Percentiles rank a stretch among this genome's conserved stretches.
Evolutionary conservation across 179 eudicot genomes (phyloP).

Genomic region (Nepenthes alata): DNA sequence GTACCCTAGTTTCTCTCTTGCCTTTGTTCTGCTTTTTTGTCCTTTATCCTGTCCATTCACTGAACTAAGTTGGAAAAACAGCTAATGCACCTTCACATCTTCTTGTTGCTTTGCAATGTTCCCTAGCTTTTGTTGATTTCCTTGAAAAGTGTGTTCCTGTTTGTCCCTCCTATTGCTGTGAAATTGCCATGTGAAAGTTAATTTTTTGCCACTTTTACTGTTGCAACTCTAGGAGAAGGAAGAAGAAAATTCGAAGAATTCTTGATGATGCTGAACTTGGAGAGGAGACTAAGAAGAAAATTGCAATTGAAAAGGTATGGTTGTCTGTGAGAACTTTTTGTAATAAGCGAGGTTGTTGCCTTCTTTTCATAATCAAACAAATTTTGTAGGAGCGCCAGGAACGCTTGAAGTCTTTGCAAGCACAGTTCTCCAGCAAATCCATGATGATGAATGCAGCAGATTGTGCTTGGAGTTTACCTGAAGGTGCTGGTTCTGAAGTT

Average conservation of each 20-base stretch:
- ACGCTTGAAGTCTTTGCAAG: constrained; percentile 77
- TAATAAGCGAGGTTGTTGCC: neutral
- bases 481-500: constrained; percentile 58
- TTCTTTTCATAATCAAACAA: constrained; percentile 7
- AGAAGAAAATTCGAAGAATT: constrained; percentile 90
- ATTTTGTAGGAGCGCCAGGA: constrained; percentile 82
- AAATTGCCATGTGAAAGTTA: neutral
- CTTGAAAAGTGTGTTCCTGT: too few species aligned
- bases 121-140: too few species aligned
- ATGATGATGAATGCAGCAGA: constrained; percentile 29
- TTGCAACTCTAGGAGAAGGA: constrained; percentile 41
- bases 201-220: constrained; percentile 3
- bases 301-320: constrained; percentile 92
- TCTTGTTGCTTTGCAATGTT: too few species aligned
- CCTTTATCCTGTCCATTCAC: too few species aligned
- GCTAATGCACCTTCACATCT: too few species aligned
- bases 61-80: too few species aligned
- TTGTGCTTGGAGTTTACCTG: constrained; percentile 35
- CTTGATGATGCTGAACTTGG: constrained; percentile 94
- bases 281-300: constrained; percentile 94
- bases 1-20: too few species aligned
- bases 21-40: too few species aligned
- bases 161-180: neutral
- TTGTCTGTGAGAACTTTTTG: neutral
- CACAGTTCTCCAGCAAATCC: constrained; percentile 56